phyloP scores from a whole-genome alignment of 164 flowering plant genomes.

The Akebia trifoliata region DNA sequence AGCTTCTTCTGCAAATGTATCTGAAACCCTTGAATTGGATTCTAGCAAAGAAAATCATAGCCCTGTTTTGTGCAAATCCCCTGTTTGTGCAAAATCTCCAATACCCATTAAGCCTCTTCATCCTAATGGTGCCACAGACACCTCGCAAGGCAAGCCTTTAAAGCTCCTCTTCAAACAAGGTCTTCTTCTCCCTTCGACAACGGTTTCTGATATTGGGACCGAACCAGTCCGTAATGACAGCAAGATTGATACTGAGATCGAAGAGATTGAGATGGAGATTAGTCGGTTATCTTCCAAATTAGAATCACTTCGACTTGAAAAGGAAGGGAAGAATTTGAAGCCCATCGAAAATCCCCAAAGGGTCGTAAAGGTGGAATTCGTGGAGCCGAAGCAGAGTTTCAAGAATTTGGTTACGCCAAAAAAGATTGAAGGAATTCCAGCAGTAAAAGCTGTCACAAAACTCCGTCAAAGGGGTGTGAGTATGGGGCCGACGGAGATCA shows the following conservation, averaged over 20 bases:
- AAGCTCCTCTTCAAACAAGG: constrained; percentile 25
- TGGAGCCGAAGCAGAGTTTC: constrained; percentile 39
- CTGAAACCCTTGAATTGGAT: constrained; percentile 34
- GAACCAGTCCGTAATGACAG: constrained; percentile 15
- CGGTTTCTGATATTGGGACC: not conserved
- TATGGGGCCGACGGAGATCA: constrained; percentile 19
- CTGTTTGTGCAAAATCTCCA: constrained; percentile 24
- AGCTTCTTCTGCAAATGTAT: constrained; percentile 29
- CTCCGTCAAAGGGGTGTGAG: constrained; percentile 27
- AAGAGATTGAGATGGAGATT: constrained; percentile 63
- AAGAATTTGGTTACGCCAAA: constrained; percentile 20
- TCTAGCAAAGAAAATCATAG: constrained; percentile 58
- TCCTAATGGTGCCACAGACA: constrained; percentile 10
- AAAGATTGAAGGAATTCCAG: constrained; percentile 26
- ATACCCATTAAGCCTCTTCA: constrained; percentile 32
- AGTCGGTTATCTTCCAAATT: constrained; percentile 42
- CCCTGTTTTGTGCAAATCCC: constrained; percentile 26
- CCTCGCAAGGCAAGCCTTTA: constrained; percentile 25
- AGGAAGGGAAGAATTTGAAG: not conserved
- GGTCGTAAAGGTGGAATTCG: constrained; percentile 51
- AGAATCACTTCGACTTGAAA: constrained; percentile 47
- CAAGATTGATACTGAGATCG: constrained; percentile 59
- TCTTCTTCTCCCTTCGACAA: constrained; percentile 5
- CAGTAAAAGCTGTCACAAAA: constrained; percentile 7
- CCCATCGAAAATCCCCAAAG: constrained; percentile 5